Percentiles rank a stretch among this genome's conserved stretches.
phyloP scores from a whole-genome alignment of 306 rosid species.

The Herpetospermum pedunculosum region DNA sequence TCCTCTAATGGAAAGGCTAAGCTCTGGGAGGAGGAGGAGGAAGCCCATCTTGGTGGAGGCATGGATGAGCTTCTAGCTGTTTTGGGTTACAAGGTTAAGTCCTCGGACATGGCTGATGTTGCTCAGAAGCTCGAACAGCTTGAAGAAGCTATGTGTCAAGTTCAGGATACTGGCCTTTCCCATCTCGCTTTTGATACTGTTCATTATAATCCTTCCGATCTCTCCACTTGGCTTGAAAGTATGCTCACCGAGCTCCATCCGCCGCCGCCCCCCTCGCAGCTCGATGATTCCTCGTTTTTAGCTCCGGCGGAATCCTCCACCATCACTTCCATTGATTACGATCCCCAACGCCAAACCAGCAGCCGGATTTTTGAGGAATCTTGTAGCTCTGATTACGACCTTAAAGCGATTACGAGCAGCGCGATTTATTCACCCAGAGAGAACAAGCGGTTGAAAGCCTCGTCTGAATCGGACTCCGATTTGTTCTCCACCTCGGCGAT shows the following conservation, averaged over 20 bases:
- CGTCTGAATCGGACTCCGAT: conserved; percentile 17
- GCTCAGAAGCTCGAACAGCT: conserved; percentile 75
- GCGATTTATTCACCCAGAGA: conserved; percentile 39
- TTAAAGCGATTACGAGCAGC: conserved; percentile 59
- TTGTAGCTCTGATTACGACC: conserved; percentile 49
- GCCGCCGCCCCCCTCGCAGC: background rate
- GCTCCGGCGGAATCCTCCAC: conserved; percentile 47
- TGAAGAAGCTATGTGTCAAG: conserved; percentile 60
- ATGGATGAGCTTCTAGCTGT: conserved; percentile 86
- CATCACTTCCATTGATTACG: conserved; percentile 37
- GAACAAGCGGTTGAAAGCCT: conserved; percentile 35
- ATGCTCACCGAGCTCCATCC: conserved; percentile 54
- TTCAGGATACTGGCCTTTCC: conserved; percentile 30
- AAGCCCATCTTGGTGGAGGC: conserved; percentile 30
- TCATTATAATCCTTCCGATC: conserved; percentile 78
- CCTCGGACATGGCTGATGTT: conserved; percentile 74
- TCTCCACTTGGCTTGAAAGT: conserved; percentile 54
- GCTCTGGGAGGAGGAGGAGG: conserved; percentile 52
- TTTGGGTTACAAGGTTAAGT: conserved; percentile 71
- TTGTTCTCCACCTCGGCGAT: conserved; percentile 13
- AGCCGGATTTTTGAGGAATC: conserved; percentile 29
- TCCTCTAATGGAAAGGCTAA: conserved; percentile 34
- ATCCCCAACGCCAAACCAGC: background rate
- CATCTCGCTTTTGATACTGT: conserved; percentile 45
- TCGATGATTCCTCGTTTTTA: conserved; percentile 12